Evolutionary conservation across 2,329 filamentous ascomycete species (phyloP), one percentile per base, ranked within the genome.

Genomic region (Pyrenophora seminiperda): DNA sequence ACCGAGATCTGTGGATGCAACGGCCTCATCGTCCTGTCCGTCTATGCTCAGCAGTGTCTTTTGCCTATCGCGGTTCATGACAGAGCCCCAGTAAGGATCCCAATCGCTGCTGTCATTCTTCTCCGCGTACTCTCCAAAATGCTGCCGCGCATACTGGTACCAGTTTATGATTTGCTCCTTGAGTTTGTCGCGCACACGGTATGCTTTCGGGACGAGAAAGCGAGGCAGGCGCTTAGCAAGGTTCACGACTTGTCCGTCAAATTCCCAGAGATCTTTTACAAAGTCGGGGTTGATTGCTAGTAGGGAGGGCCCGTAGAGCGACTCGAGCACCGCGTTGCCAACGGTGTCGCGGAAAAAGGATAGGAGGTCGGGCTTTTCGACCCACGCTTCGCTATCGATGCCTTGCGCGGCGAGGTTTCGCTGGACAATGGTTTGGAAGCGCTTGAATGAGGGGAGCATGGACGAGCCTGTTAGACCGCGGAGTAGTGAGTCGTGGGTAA

Each of bases 1-100:
- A 10, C 41, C 41, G 15, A 45, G 31, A 22, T 45, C 41, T 10
- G 41, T 30, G 5, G 41, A 45, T 15, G 41, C 41, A 11, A 36
- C 10, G 13, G 41, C 30, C 3, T n/a, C 31, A 7, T 45, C 41
- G 20, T 45, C 41, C 14, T 37, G 41, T 20, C 17, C n/a, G 3
- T 29, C 31, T 19, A 41, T 31, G 10, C 27, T 18, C 14, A 31
- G 17, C 6, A 41, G 11, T 6, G 27, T 11, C 24, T 31, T 31
- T 19, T 41, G 39, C n/a, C 39, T 5, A 2, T 30, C 14, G 11
- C 39, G 39, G 11, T n/a, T 41, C 24, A 41, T 30, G n/a, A n/a
- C 15, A 1, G 39, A 41, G 14, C 39, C 39, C 39, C 39, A 41
- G 17, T 30, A 41, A 9, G 39, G 39, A 10, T 41, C 39, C 10